Conservation (phyloP, 257 asterid genomes). For the Solanum lycopersicoides region DNA sequence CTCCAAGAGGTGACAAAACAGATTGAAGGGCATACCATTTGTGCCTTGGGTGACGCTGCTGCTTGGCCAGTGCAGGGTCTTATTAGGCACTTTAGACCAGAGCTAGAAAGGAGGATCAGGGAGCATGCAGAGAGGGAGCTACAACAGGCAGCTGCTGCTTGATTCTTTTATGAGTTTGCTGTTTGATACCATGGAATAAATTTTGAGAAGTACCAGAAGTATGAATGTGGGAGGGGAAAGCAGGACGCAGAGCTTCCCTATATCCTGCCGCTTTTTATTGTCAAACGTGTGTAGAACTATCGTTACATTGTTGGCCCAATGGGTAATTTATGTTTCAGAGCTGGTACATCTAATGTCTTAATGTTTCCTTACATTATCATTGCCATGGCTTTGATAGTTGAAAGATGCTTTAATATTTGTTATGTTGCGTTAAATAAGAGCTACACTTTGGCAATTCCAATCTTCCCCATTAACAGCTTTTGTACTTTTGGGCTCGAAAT, state of each 20-base stretch:
- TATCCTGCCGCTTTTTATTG: neutral
- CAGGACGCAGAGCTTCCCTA: neutral
- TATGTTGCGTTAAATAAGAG: neutral
- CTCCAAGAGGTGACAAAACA: slow-evolving; percentile 98
- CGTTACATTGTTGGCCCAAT: neutral
- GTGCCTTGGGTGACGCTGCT: slow-evolving; percentile 99
- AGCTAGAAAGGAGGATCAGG: slow-evolving; percentile 87
- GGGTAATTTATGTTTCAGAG: neutral
- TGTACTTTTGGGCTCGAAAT: neutral
- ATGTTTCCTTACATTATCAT: neutral
- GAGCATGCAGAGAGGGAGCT: slow-evolving; percentile 91
- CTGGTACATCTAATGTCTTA: neutral
- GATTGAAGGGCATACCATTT: slow-evolving; percentile 99
- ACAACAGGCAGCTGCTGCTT: slow-evolving; percentile 68
- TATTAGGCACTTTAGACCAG: slow-evolving; percentile 95
- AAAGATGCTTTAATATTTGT: neutral
- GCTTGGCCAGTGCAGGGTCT: slow-evolving; percentile 99
- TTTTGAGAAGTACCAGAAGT: neutral
- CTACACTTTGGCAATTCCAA: neutral
- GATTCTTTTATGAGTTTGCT: slow-evolving; percentile 13
- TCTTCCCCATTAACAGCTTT: neutral
- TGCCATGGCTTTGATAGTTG: neutral
- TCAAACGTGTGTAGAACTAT: neutral
- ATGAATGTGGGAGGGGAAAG: neutral
- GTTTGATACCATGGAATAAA: neutral